Evolutionary conservation across 2,329 filamentous ascomycete species (phyloP).

Genomic region (Eutypa lata): DNA sequence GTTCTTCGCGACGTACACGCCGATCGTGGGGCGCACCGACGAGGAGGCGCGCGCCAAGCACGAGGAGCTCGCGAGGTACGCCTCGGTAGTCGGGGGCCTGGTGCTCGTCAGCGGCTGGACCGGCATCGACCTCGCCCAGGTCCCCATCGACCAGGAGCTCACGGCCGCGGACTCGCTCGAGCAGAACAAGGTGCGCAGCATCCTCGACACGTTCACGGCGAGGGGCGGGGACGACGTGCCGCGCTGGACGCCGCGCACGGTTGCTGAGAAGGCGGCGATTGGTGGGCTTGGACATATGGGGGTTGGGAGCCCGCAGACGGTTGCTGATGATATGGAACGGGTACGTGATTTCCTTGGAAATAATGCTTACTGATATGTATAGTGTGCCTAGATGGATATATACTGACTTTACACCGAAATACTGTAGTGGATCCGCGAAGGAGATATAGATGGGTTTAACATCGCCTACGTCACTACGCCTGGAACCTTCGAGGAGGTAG

Average conservation of each 20-base stretch:
- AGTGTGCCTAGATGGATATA: too few species aligned
- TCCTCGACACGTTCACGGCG: slow-evolving; percentile 46
- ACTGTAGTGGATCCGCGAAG: slow-evolving; percentile 20
- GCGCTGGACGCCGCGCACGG: slow-evolving; percentile 42
- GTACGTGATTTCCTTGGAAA: too few species aligned
- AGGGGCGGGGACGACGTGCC: slow-evolving; percentile 38
- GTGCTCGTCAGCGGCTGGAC: slow-evolving; percentile 58
- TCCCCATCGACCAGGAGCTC: slow-evolving; percentile 57
- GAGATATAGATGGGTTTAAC: slow-evolving; percentile 26
- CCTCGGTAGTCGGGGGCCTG: slow-evolving; percentile 49
- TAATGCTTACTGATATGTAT: too few species aligned
- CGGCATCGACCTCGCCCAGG: slow-evolving; percentile 56
- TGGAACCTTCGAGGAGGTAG: slow-evolving; percentile 25
- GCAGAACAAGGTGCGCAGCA: slow-evolving; percentile 47
- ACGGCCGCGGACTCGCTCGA: slow-evolving; percentile 52
- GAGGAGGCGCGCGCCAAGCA: slow-evolving; percentile 53
- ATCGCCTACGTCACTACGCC: slow-evolving; percentile 26
- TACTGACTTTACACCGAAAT: too few species aligned
- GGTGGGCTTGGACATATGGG: slow-evolving; percentile 28
- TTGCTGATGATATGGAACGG: slow-evolving; percentile 23
- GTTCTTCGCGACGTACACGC: slow-evolving; percentile 50
- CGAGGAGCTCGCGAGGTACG: slow-evolving; percentile 48
- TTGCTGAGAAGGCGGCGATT: slow-evolving; percentile 39
- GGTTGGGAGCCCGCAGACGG: slow-evolving; percentile 23
- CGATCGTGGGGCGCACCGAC: slow-evolving; percentile 46